Evolutionary conservation across 441 rosid genomes (phyloP), one percentile per base, ranked within the genome.

Genomic region (Euphorbia celastroides): DNA sequence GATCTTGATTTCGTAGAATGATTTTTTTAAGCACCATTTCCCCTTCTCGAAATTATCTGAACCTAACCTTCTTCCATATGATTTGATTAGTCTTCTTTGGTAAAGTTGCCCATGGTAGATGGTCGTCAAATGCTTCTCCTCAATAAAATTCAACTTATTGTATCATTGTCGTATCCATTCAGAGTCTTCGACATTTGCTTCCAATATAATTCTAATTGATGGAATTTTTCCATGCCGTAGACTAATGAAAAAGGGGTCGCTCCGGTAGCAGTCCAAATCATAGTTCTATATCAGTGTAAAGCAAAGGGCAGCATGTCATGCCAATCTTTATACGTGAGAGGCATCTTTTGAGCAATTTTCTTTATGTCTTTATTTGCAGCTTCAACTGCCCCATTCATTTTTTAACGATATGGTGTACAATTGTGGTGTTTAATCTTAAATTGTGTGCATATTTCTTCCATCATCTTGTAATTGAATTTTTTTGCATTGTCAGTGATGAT

Each of bases 341-440:
- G 5, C 56, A 41, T 62, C 23, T 62, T 62, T 3, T 25, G 20
- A 0, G 26, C 26, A 10, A 23, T 41, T 0, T 5, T 26, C 22
- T 63, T 63, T 5, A 44, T 7, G 0, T 48, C n/a, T 17, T 22
- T 2, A 14, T 19, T 12, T 8, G 57, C 42, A 2, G 52, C 52
- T 48, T 48, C 52, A 17, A 13, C 52, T 14, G n/a, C 52, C 7
- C 20, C 52, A 48, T 62, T 70, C 69, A 70, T 75, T 2, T 65
- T 68, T 9, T 26, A 57, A 0, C 5, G 25, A 2, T 68, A 68
- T 0, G 46, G 63, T 0, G 20, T 7, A 5, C 27, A 74, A 2
- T 74, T 68, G 1, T 44, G 56, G 2, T 74, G 66, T 0, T 41
- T 57, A 5, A 69, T 65, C 14, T 66, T 65, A 27, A 60, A 65